Conservation (phyloP, 2,329 filamentous ascomycete species). For the Byssothecium circinans region DNA sequence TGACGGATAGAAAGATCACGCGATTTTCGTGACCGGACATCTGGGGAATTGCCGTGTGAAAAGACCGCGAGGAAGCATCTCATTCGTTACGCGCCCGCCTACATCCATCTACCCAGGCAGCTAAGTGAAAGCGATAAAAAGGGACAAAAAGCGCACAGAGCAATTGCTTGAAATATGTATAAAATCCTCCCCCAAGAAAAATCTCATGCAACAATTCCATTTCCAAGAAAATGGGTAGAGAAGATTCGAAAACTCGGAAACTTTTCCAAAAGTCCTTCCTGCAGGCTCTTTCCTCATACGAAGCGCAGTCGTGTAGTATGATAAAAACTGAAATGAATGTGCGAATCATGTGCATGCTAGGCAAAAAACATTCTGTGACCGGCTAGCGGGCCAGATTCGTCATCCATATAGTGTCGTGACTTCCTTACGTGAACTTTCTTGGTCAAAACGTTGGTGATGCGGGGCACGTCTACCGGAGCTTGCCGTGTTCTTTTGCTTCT, state of each 20-base stretch:
- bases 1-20: no score
- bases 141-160: not conserved
- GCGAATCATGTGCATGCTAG: not conserved
- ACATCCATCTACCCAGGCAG: not conserved
- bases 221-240: no score
- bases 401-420: conserved; percentile 5
- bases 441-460: not conserved
- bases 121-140: not conserved
- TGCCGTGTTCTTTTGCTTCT: conserved; percentile 56
- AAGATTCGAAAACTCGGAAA: not conserved
- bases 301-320: conserved; percentile 5
- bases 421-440: conserved; percentile 13
- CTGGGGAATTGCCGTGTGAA: not conserved
- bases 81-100: not conserved
- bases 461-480: conserved; percentile 32
- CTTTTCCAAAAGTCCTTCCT: not conserved
- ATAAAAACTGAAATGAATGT: not conserved
- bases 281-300: not conserved
- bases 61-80: not conserved
- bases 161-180: not conserved
- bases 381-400: conserved; percentile 4
- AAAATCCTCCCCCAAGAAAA: not conserved
- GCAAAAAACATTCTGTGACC: conserved; percentile 4
- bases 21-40: not conserved
- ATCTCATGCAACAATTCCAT: not conserved